These are phyloP conservation scores for Magnaporthiopsis poae DNA, from an alignment of 2,329 filamentous ascomycete genomes.

Conservation along the genomic window DNA sequence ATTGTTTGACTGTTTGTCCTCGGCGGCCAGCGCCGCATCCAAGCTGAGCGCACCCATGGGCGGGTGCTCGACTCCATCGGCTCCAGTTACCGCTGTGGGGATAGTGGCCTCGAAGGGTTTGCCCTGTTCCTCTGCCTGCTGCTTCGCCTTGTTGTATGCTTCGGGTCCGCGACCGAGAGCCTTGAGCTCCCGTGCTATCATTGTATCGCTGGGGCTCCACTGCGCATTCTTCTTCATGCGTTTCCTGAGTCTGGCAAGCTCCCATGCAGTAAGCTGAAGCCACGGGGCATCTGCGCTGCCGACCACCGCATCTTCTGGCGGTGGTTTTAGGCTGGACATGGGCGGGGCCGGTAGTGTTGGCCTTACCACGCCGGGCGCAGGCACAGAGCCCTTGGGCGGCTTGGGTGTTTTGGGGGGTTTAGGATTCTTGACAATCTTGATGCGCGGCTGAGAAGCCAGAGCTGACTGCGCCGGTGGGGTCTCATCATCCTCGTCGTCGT, in stretches of 20 bases:
- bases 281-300: conserved; percentile 54
- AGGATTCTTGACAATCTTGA: conserved; percentile 34
- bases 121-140: conserved; percentile 56
- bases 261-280: conserved; percentile 55
- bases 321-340: conserved; percentile 39
- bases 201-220: conserved; percentile 75
- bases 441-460: conserved; percentile 30
- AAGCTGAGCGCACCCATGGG: conserved; percentile 52
- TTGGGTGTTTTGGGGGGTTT: conserved; percentile 25
- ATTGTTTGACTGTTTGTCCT: conserved; percentile 58
- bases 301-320: conserved; percentile 48
- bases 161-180: conserved; percentile 57
- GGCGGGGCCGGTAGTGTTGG: conserved; percentile 18
- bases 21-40: conserved; percentile 41
- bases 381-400: conserved; percentile 28
- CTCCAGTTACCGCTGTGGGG: conserved; percentile 33
- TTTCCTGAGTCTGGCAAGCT: conserved; percentile 62
- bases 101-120: conserved; percentile 44
- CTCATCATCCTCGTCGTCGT: conserved; percentile 30
- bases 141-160: conserved; percentile 51
- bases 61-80: conserved; percentile 41
- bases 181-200: conserved; percentile 72
- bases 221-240: conserved; percentile 87
- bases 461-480: conserved; percentile 26
- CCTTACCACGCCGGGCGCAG: conserved; percentile 6